Conservation (phyloP, 2,329 filamentous ascomycete genomes). For the Colletotrichum sp. region DNA sequence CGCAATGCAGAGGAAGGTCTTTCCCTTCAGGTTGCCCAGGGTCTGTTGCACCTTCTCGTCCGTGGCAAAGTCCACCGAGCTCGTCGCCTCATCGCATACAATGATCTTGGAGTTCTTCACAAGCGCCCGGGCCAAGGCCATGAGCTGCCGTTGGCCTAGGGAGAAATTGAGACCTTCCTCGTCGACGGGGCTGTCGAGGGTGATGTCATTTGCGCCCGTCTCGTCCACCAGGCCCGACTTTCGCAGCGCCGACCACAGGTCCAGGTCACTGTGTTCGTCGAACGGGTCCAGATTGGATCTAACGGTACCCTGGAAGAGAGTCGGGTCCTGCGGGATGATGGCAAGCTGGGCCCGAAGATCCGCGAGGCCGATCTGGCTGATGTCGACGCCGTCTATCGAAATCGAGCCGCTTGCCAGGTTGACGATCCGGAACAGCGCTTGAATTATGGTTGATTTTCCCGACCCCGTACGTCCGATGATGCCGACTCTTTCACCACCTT, state of each 20-base stretch:
- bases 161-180: conserved; percentile 61
- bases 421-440: conserved; percentile 79
- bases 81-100: conserved; percentile 74
- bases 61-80: conserved; percentile 71
- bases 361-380: conserved; percentile 71
- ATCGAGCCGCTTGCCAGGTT: conserved; percentile 70
- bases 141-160: conserved; percentile 48
- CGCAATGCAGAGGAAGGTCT: conserved; percentile 73
- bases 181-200: conserved; percentile 69
- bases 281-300: conserved; percentile 60
- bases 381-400: conserved; percentile 75
- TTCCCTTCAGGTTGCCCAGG: conserved; percentile 60
- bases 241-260: conserved; percentile 63
- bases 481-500: conserved; percentile 78
- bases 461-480: conserved; percentile 67
- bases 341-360: conserved; percentile 73
- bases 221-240: conserved; percentile 47
- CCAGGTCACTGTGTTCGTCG: conserved; percentile 64
- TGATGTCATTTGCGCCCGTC: conserved; percentile 34
- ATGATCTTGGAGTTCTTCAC: conserved; percentile 68
- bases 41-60: conserved; percentile 42
- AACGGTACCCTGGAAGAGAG: conserved; percentile 78
- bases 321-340: conserved; percentile 71
- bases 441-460: neutral
- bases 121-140: conserved; percentile 69